These are phyloP conservation scores for Penicillium samsonianum DNA, from an alignment of 495 filamentous ascomycete species.

Conservation along the genomic window DNA sequence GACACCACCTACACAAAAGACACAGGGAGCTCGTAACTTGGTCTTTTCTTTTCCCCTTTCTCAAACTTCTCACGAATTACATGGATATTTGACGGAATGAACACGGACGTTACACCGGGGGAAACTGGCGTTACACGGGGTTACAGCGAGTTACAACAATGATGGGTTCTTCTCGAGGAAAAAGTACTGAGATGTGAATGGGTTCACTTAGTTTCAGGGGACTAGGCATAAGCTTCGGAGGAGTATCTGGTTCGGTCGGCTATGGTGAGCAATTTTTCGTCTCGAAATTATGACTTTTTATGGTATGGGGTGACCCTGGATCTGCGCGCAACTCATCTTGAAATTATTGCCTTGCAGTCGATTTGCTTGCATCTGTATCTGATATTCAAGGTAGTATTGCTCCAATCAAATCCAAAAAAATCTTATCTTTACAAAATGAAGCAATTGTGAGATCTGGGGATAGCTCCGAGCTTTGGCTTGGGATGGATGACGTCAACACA, in stretches of 20 bases:
- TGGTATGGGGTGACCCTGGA: slow-evolving; percentile 1
- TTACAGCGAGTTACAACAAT: background rate
- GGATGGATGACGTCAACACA: slow-evolving; percentile 8
- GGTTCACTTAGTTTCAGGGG: background rate
- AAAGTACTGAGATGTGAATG: background rate
- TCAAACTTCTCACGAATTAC: slow-evolving; percentile 8
- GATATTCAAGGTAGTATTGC: background rate
- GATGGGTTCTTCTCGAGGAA: background rate
- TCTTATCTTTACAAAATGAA: background rate
- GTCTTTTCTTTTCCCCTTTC: background rate
- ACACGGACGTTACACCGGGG: background rate
- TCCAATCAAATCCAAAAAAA: background rate
- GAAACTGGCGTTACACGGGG: slow-evolving; percentile 7
- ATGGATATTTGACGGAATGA: slow-evolving; percentile 2
- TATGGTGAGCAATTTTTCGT: background rate
- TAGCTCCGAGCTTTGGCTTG: background rate
- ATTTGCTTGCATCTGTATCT: background rate
- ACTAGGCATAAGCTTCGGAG: background rate
- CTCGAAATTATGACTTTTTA: background rate
- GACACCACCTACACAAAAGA: slow-evolving; percentile 6
- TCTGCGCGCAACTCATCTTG: background rate
- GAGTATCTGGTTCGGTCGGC: slow-evolving; percentile 2
- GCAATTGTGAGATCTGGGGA: background rate
- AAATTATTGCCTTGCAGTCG: background rate
- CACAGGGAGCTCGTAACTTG: slow-evolving; percentile 3